Percentiles rank a stretch among this genome's conserved stretches.
These are phyloP conservation scores for Choanephora cucurbitarum DNA, from an alignment of 371 early-diverging fungal genomes.

Conservation along the genomic window DNA sequence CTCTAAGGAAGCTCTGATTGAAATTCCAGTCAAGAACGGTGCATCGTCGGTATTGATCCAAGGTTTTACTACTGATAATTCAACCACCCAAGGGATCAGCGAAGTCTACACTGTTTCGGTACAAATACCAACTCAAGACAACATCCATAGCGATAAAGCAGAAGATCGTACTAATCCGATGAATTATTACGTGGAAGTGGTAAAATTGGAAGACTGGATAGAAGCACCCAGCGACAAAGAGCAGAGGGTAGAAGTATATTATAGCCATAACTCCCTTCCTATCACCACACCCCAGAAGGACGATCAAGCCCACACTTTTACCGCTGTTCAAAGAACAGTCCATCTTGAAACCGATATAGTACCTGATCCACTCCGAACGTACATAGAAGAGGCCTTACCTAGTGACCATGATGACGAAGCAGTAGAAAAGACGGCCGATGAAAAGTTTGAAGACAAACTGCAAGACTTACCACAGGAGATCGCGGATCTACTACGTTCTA, in stretches of 20 bases:
- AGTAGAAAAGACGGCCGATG: not conserved
- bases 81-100: not conserved
- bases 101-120: not conserved
- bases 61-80: not conserved
- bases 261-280: too few species aligned
- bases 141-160: too few species aligned
- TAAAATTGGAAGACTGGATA: too few species aligned
- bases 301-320: too few species aligned
- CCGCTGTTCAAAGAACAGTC: too few species aligned
- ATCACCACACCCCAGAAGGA: too few species aligned
- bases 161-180: too few species aligned
- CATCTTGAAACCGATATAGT: not conserved
- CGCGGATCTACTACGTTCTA: not conserved
- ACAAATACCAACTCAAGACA: too few species aligned
- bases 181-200: too few species aligned
- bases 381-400: not conserved
- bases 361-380: not conserved
- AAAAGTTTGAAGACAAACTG: not conserved
- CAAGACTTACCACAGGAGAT: not conserved
- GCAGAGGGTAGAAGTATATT: too few species aligned
- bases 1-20: not conserved
- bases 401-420: not conserved
- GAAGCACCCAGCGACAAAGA: too few species aligned
- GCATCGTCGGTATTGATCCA: not conserved
- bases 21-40: slow-evolving; percentile 5